Conservation (phyloP, 2,329 filamentous ascomycete species). For the Teratosphaeria zuluensis region DNA sequence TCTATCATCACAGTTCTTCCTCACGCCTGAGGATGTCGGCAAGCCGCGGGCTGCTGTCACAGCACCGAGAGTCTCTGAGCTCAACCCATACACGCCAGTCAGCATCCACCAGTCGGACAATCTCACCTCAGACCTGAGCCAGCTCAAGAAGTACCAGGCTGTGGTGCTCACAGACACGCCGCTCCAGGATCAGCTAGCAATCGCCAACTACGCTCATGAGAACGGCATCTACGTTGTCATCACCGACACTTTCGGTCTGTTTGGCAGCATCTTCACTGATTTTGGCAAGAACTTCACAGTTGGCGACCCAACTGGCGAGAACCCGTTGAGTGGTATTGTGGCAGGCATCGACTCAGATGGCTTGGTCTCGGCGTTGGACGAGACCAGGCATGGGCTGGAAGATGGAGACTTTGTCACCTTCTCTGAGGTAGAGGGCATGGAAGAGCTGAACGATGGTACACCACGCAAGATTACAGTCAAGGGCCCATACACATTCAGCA, state of each 20-base stretch:
- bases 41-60: constrained; percentile 83
- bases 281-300: constrained; percentile 92
- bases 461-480: constrained; percentile 89
- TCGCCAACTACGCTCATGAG: constrained; percentile 87
- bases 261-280: constrained; percentile 93
- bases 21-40: constrained; percentile 77
- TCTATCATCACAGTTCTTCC: constrained; percentile 95
- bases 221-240: constrained; percentile 88
- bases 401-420: constrained; percentile 97
- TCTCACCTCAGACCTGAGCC: constrained; percentile 64
- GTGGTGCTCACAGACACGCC: constrained; percentile 82
- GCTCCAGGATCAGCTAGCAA: constrained; percentile 67
- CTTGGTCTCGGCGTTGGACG: constrained; percentile 83
- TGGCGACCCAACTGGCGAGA: constrained; percentile 83
- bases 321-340: constrained; percentile 76
- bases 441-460: constrained; percentile 69
- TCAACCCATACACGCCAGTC: constrained; percentile 94
- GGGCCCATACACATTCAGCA: constrained; percentile 92
- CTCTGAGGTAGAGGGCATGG: constrained; percentile 86
- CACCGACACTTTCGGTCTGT: constrained; percentile 84
- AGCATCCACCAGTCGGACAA: constrained; percentile 56
- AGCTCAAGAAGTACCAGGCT: constrained; percentile 85
- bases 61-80: constrained; percentile 78
- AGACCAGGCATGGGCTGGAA: constrained; percentile 87
- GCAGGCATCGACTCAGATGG: constrained; percentile 84